Base-by-base conservation (phyloP, 169 alveolate genomes). In the Eimeria praecox region DNA sequence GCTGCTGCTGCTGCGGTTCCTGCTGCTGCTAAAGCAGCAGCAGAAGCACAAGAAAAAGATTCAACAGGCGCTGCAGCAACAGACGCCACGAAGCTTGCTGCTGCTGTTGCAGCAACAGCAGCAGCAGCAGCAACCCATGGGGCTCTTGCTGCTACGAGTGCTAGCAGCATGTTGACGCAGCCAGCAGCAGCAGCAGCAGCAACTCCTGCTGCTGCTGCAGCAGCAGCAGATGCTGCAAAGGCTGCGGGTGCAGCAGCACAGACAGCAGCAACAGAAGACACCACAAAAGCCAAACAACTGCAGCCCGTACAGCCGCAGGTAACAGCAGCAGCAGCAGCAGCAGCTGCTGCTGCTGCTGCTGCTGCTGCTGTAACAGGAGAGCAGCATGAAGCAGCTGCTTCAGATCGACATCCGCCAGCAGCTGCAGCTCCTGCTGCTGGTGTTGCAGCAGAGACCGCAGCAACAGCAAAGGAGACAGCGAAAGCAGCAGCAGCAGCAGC, bases 401-500 rank as follows among this genome's bases (percentile, higher is more conserved):
- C 90, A 4, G 90, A 80, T 27, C 42, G 90, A 71, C 90, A 80
- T 35, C 16, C 90, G 24, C 71, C 90, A 42, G 69, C 90, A 24
- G 24, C 90, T 33, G 90, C 90, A 6, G 90, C 90, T 46, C 71
- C 64, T 12, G 71, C 90, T 46, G 90, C 90, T 24, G 90, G 59
- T 30, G 90, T 80, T 80, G 90, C 90, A 10, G 90, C 90, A 24
- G 90, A 80, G 71, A 80, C 90, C 42, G 90, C 90, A 46, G 90
- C 90, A 24, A 80, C 90, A 27, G 90, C 90, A 20, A 80, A 80
- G 90, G 90, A 80, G 90, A 80, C 90, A 49, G 90, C 90, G 42
- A 80, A 80, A 42, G 90, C 90, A 80, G 90, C 90, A 80, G 90
- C 90, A 46, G 90, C 90, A 46, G 90, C 90, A 56, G 66, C 66